phyloP scores from a whole-genome alignment of 2,329 filamentous ascomycete genomes.

The Paecilomyces formosus region DNA sequence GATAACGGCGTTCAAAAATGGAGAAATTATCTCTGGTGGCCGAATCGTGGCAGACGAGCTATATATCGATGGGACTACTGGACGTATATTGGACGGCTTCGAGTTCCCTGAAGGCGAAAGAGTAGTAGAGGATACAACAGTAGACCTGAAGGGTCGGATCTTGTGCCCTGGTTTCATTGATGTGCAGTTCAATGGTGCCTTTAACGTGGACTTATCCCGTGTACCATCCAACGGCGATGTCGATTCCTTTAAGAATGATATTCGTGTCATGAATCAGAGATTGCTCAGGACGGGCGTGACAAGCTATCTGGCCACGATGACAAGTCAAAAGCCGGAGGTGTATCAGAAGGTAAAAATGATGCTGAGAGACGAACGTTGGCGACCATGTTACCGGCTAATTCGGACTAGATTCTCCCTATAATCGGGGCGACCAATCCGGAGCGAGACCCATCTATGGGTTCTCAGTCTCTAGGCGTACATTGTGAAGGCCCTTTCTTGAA shows the following conservation, averaged over 20 bases:
- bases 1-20: neutral
- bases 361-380: conserved; percentile 5
- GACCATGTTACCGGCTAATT: conserved; percentile 1
- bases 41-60: neutral
- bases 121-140: neutral
- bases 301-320: conserved; percentile 11
- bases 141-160: conserved; percentile 7
- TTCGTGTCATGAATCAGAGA: conserved; percentile 6
- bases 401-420: conserved; percentile 5
- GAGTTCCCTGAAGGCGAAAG: neutral
- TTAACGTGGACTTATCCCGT: conserved; percentile 28
- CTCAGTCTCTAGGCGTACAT: conserved; percentile 10
- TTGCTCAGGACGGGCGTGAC: conserved; percentile 8
- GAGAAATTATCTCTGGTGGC: neutral
- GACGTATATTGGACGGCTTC: neutral
- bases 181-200: conserved; percentile 10
- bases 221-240: conserved; percentile 1
- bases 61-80: neutral
- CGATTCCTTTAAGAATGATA: conserved; percentile 4
- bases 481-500: conserved; percentile 8
- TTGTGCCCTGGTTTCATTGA: conserved; percentile 10
- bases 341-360: neutral
- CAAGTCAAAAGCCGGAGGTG: conserved; percentile 3
- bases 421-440: conserved; percentile 4
- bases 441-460: conserved; percentile 4